Evolutionary conservation across 2,329 filamentous ascomycete genomes (phyloP), one percentile per base, ranked within the genome.

Genomic region (Hyphodiscus sp.): DNA sequence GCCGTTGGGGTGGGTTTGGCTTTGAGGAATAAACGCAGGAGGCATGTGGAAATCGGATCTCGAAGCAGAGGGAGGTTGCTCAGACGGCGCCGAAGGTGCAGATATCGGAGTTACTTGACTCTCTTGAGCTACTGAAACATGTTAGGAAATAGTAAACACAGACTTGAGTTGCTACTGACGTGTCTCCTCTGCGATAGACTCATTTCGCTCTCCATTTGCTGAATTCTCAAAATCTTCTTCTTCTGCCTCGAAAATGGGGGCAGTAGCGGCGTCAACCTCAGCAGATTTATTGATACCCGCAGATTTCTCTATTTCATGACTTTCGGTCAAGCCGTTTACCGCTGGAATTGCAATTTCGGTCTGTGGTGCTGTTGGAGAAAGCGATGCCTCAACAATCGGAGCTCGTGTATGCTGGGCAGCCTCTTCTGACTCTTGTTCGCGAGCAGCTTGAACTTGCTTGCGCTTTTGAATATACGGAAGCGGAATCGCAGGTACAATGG

Each of bases 1-100:
- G 13, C 41, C 44, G 41, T 54, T 56, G 43, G 53, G 18, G 45
- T 61, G 58, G 66, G 54, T 51, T n/a, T 67, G 67, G 52, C 67
- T 64, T 18, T 66, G 63, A 46, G 72, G 72, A 51, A 73, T 68
- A 54, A 75, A 75, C 15, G 71, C 65, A 43, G 73, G 72, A 42
- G 73, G 73, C 69, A 75, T 71, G 54, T 74, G 72, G 61, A 74
- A 74, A 20, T 64, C 62, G 20, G 65, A 65, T 52, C 61, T 58
- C 16, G 63, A 64, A 29, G 52, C 57, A 15, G 59, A 61, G 11
- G 64, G 64, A 49, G 58, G 60, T 33, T 52, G 53, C 20, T 65
- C 62, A 42, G 63, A 65, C 29, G 59, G 55, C 30, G 51, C 45
- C 23, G 62, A 61, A 48, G 19, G 59, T 53, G 54, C 54, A 38